Percentiles rank a stretch among this genome's conserved stretches.
Conservation (phyloP, 495 filamentous ascomycete species). For the Penicillium pancosmium region DNA sequence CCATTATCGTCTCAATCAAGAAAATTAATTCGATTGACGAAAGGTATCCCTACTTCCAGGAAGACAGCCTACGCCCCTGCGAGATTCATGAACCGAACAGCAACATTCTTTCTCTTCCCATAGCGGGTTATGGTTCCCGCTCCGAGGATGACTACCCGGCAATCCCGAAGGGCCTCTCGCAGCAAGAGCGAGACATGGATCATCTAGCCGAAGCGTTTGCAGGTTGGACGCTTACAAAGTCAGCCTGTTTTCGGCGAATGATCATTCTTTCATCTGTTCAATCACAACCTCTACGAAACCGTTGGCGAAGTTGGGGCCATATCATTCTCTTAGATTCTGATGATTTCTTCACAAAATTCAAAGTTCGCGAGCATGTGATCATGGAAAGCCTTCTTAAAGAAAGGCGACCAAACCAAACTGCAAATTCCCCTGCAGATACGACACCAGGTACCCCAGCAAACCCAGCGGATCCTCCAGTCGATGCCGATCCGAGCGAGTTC, state of each 20-base stretch:
- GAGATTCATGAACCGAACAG: not conserved
- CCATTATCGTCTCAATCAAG: slow-evolving; percentile 34
- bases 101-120: slow-evolving; percentile 2
- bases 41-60: slow-evolving; percentile 4
- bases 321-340: slow-evolving; percentile 10
- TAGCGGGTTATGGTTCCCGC: slow-evolving; percentile 18
- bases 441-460: not conserved
- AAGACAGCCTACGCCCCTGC: slow-evolving; percentile 9
- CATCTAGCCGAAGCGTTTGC: slow-evolving; percentile 48
- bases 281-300: not conserved
- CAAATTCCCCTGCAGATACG: not conserved
- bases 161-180: slow-evolving; percentile 25
- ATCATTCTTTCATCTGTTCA: slow-evolving; percentile 25
- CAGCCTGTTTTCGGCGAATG: slow-evolving; percentile 38
- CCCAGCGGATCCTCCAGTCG: not conserved
- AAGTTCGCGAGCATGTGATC: not conserved
- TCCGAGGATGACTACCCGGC: slow-evolving; percentile 19
- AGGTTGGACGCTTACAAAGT: slow-evolving; percentile 41
- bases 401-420: not conserved
- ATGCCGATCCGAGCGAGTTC: not conserved
- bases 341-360: slow-evolving; percentile 9
- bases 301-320: slow-evolving; percentile 43
- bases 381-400: not conserved
- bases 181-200: slow-evolving; percentile 35
- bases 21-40: slow-evolving; percentile 23